Percentiles rank a stretch among this genome's conserved stretches.
Evolutionary conservation across 2,329 filamentous ascomycete genomes (phyloP).

Genomic region (Xylariales sp.): DNA sequence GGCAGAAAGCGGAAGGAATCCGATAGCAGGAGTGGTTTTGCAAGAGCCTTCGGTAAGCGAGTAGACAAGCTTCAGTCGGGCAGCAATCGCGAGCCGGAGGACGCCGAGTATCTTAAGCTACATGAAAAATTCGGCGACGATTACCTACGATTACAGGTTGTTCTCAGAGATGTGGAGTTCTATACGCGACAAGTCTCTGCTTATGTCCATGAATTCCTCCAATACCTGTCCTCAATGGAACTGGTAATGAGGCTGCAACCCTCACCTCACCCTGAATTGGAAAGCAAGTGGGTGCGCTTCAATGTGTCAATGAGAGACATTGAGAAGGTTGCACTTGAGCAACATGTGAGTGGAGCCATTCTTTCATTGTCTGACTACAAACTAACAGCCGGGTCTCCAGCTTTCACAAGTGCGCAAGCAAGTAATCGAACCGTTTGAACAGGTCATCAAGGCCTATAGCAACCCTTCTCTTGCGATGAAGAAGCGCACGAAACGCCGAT

Average conservation of each 20-base stretch:
- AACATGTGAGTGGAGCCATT: conserved; percentile 60
- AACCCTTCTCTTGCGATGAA: conserved; percentile 87
- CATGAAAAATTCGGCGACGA: conserved; percentile 89
- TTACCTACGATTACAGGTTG: conserved; percentile 86
- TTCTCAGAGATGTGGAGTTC: conserved; percentile 88
- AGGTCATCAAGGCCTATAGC: conserved; percentile 73
- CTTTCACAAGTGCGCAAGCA: conserved; percentile 68
- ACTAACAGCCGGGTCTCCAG: conserved; percentile 31
- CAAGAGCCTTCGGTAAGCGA: conserved; percentile 84
- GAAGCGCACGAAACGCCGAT: conserved; percentile 87
- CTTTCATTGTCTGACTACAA: conserved; percentile 7
- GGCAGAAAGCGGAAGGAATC: conserved; percentile 82
- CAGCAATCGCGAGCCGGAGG: conserved; percentile 60
- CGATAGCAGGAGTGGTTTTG: conserved; percentile 77
- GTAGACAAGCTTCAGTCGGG: conserved; percentile 77
- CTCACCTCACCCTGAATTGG: conserved; percentile 74
- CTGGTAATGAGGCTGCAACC: conserved; percentile 70
- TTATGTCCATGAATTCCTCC: conserved; percentile 78
- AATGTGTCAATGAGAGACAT: conserved; percentile 84
- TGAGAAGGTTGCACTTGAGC: conserved; percentile 74
- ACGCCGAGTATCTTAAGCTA: conserved; percentile 74
- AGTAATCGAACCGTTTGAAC: conserved; percentile 80
- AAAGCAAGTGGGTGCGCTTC: conserved; percentile 92
- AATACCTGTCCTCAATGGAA: conserved; percentile 78
- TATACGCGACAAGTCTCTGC: conserved; percentile 78